These are phyloP conservation scores for Cladosporium sp. DNA, from an alignment of 2,329 filamentous ascomycete species.

Conservation along the genomic window DNA sequence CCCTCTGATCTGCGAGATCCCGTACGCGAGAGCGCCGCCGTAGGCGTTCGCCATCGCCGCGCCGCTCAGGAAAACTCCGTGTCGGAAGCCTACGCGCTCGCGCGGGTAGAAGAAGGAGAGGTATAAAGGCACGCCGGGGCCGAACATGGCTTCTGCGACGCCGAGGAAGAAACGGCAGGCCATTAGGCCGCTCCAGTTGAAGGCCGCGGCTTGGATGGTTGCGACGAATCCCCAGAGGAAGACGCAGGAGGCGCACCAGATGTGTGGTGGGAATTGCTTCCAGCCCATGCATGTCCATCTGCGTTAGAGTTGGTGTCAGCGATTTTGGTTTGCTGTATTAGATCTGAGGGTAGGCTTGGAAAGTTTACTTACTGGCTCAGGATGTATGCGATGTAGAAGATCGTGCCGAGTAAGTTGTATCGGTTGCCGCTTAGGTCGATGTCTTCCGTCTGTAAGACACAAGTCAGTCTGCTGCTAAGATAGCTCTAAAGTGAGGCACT, in stretches of 20 bases:
- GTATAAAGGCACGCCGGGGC: conserved; percentile 60
- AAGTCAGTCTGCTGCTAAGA: not conserved
- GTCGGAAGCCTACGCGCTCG: conserved; percentile 56
- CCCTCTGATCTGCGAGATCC: conserved; percentile 61
- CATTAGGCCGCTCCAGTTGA: conserved; percentile 51
- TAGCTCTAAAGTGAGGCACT: not conserved
- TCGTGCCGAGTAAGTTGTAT: conserved; percentile 54
- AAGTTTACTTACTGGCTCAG: conserved; percentile 38
- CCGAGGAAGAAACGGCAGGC: conserved; percentile 52
- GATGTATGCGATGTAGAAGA: conserved; percentile 55
- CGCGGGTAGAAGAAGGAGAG: conserved; percentile 64
- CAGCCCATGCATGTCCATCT: conserved; percentile 59
- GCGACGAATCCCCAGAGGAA: conserved; percentile 50
- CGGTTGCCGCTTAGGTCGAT: conserved; percentile 48
- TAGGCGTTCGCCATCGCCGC: conserved; percentile 77
- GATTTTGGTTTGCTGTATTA: not conserved
- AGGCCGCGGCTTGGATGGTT: conserved; percentile 47
- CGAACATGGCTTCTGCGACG: conserved; percentile 36
- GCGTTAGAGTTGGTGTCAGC: conserved; percentile 39
- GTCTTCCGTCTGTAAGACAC: conserved; percentile 35
- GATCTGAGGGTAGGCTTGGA: conserved; percentile 31
- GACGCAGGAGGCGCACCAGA: conserved; percentile 46
- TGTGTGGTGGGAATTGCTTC: conserved; percentile 37
- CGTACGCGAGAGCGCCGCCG: conserved; percentile 66
- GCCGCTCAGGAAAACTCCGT: conserved; percentile 53